Base-by-base conservation (phyloP, 1,284 basidiomycete genomes). In the Microbotryum lychnidis-dioicae region DNA sequence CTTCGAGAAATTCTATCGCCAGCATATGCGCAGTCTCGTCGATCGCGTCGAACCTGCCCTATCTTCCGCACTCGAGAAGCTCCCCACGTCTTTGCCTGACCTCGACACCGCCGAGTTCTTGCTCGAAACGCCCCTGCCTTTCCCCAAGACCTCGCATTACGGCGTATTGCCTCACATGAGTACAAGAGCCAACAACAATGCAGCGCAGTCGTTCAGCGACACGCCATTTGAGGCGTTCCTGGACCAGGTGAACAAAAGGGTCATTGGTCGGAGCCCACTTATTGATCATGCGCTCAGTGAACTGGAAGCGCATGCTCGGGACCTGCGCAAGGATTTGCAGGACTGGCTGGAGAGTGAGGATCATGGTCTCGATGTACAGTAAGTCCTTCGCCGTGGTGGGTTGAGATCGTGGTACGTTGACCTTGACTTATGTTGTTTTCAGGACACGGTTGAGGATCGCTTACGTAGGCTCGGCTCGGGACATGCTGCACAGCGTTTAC, bases 191-290 rank as follows among this genome's bases (percentile, higher is more conserved):
- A 42, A 18, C 31, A 50, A 31, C 21, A 18, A 12, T 20, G 18
- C 37, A 12, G 37, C 10, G 37, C 37, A 42, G 14, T 42, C 37
- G 37, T 42, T 42, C 12, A 42, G 37, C 37, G 37, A 42, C 37
- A 42, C 12, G 29, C 62, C 67, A 27, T 68, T 70, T 57, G 58
- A 55, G 7, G 12, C 53, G 18, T 71, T 71, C 63, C 46, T 65
- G n/a, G 37, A 42, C 8, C 55, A 60, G 18, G 62, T 70, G 1
- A 29, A 48, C 12, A 65, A 68, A 42, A 45, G 67, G 21, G 61
- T 68, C 2, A 46, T 31, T 4, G 69, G 66, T 0, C 59, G 70
- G 12, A 55, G 50, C 2, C 70, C 69, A 4, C 54, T 70, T 4
- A 25, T 70, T 23, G 65, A 67, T 33, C 21, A 10, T 4, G 66